A percentile compares a stretch with the other conserved stretches of the same genome.
Conservation (phyloP, 2,329 filamentous ascomycete genomes). For the Claviceps sorghi region DNA sequence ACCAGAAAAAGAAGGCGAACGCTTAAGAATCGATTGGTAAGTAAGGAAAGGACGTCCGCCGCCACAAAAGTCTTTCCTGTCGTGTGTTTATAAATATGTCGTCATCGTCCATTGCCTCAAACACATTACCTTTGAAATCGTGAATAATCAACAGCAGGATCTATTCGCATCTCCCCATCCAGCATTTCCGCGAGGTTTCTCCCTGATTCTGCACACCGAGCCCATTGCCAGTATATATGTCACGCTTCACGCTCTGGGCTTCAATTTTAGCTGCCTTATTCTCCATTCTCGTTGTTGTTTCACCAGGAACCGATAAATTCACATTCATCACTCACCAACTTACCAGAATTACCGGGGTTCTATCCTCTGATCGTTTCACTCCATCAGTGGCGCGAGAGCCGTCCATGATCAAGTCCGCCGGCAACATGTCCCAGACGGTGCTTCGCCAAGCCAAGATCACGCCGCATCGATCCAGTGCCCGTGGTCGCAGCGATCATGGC, state of each 20-base stretch:
- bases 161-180: slow-evolving; percentile 1
- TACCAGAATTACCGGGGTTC: slow-evolving; percentile 4
- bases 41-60: not conserved
- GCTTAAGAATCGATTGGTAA: slow-evolving; percentile 7
- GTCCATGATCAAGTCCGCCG: slow-evolving; percentile 22
- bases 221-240: slow-evolving; percentile 22
- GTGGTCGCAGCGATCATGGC: slow-evolving; percentile 69
- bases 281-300: slow-evolving; percentile 22
- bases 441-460: slow-evolving; percentile 57
- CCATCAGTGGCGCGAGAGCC: slow-evolving; percentile 1
- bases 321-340: slow-evolving; percentile 6
- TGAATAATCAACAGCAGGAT: slow-evolving; percentile 1
- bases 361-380: slow-evolving; percentile 1
- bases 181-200: slow-evolving; percentile 11
- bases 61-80: not conserved
- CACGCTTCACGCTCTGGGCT: slow-evolving; percentile 17
- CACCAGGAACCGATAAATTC: slow-evolving; percentile 6
- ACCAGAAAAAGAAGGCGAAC: not conserved
- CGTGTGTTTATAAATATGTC: slow-evolving; percentile 1
- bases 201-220: slow-evolving; percentile 8
- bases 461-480: slow-evolving; percentile 54
- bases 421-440: slow-evolving; percentile 42
- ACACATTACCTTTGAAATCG: not conserved
- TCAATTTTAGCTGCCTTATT: slow-evolving; percentile 23
- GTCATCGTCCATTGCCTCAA: slow-evolving; percentile 3